A percentile compares a stretch with the other conserved stretches of the same genome.
These are phyloP conservation scores for Pseudopithomyces chartarum DNA, from an alignment of 2,329 filamentous ascomycete species.

Conservation along the genomic window DNA sequence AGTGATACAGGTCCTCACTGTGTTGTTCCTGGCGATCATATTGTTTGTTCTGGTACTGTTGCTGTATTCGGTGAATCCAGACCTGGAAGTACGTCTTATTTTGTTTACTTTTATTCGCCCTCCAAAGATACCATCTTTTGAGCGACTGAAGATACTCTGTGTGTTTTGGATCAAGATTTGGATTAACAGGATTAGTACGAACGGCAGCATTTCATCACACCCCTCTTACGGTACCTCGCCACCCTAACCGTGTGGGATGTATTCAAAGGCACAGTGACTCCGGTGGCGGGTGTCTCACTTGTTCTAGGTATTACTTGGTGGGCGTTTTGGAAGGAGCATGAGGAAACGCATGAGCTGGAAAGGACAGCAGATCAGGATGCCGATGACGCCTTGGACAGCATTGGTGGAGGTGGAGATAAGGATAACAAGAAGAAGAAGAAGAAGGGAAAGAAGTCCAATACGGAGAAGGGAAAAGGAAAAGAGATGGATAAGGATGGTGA, in stretches of 20 bases:
- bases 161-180: background rate
- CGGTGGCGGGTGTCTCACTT: constrained; percentile 1
- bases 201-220: constrained; percentile 49
- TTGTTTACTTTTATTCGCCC: background rate
- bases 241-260: constrained; percentile 24
- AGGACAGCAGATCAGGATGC: constrained; percentile 36
- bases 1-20: constrained; percentile 54
- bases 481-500: background rate
- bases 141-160: no score
- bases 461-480: background rate
- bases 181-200: constrained; percentile 31
- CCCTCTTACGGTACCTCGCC: constrained; percentile 43
- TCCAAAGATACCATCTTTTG: background rate
- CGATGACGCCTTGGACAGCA: constrained; percentile 33
- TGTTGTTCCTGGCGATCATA: constrained; percentile 48
- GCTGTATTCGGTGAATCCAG: constrained; percentile 55
- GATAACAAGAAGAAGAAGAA: constrained; percentile 13
- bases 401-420: constrained; percentile 14
- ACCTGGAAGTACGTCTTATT: constrained; percentile 44
- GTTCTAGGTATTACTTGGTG: constrained; percentile 19
- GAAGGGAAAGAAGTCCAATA: constrained; percentile 5
- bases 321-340: constrained; percentile 26
- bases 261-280: constrained; percentile 16
- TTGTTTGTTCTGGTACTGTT: constrained; percentile 47
- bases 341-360: constrained; percentile 32